phyloP scores from a whole-genome alignment of 2,329 filamentous ascomycete genomes.

The Cercospora canescens region DNA sequence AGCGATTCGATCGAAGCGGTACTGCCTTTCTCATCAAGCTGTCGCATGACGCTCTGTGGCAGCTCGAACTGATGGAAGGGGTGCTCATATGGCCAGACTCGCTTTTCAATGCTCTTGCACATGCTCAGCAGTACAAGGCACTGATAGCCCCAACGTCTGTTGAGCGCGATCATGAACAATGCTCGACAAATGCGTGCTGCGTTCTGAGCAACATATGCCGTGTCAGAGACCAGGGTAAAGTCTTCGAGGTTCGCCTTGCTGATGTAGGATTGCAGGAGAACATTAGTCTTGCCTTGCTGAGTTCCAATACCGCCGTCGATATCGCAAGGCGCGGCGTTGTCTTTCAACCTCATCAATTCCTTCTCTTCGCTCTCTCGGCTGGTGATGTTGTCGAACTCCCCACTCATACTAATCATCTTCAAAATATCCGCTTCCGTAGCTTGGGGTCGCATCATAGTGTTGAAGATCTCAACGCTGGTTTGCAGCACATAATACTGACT shows the following conservation, averaged over 20 bases:
- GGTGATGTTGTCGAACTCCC: conserved; percentile 97
- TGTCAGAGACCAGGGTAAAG: conserved; percentile 89
- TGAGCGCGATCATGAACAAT: conserved; percentile 95
- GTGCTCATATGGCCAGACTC: conserved; percentile 92
- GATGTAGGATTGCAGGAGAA: conserved; percentile 91
- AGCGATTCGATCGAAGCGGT: conserved; percentile 75
- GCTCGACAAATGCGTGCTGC: conserved; percentile 91
- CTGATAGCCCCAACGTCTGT: conserved; percentile 92
- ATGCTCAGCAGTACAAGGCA: conserved; percentile 87
- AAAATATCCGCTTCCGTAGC: conserved; percentile 89
- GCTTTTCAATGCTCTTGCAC: conserved; percentile 95
- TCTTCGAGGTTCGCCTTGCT: conserved; percentile 85
- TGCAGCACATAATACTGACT: conserved; percentile 97
- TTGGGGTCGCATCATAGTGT: conserved; percentile 83
- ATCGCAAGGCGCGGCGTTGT: conserved; percentile 73
- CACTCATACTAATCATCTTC: conserved; percentile 96
- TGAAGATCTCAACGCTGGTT: conserved; percentile 93
- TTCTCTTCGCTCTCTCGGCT: conserved; percentile 86
- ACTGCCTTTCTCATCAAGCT: conserved; percentile 78
- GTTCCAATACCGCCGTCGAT: conserved; percentile 67
- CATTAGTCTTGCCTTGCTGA: conserved; percentile 90
- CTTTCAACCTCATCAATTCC: conserved; percentile 73
- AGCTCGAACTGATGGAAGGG: conserved; percentile 94
- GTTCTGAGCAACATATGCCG: conserved; percentile 94
- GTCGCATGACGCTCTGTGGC: conserved; percentile 76